Conservation (phyloP, 148 eudicot species). For the Vaccinium darrowii region DNA sequence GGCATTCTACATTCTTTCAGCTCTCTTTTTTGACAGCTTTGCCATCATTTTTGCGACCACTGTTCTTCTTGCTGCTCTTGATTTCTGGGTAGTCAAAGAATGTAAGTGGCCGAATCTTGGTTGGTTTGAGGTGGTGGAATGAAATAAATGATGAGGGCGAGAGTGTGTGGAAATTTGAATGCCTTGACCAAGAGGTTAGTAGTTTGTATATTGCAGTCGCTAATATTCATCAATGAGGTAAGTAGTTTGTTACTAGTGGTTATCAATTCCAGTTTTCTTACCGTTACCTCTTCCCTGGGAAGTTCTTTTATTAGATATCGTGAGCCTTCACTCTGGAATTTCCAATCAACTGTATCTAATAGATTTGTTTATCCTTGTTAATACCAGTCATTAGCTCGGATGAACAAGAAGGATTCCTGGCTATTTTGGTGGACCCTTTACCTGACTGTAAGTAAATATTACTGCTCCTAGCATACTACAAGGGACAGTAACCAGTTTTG, state of each 20-base stretch:
- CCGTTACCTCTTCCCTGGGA: not conserved
- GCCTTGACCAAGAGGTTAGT: conserved; percentile 97
- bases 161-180: conserved; percentile 95
- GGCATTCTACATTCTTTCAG: conserved; percentile 91
- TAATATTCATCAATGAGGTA: too few species aligned
- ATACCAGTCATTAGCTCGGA: conserved; percentile 79
- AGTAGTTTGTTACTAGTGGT: not conserved
- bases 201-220: too few species aligned
- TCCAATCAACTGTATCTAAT: not conserved
- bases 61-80: conserved; percentile 87
- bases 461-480: not conserved
- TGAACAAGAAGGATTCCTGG: conserved; percentile 99
- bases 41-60: conserved; percentile 93
- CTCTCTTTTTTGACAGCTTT: conserved; percentile 74
- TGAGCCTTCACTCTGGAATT: not conserved
- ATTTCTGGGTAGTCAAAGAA: conserved; percentile 99
- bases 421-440: conserved; percentile 97
- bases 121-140: conserved; percentile 99
- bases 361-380: conserved; percentile 13
- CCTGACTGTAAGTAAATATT: conserved; percentile 61
- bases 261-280: not conserved
- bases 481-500: not conserved
- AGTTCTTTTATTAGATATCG: not conserved
- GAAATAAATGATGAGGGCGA: conserved; percentile 88
- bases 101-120: conserved; percentile 95